Conservation (phyloP, 306 rosid genomes). For the Urtica urens region DNA sequence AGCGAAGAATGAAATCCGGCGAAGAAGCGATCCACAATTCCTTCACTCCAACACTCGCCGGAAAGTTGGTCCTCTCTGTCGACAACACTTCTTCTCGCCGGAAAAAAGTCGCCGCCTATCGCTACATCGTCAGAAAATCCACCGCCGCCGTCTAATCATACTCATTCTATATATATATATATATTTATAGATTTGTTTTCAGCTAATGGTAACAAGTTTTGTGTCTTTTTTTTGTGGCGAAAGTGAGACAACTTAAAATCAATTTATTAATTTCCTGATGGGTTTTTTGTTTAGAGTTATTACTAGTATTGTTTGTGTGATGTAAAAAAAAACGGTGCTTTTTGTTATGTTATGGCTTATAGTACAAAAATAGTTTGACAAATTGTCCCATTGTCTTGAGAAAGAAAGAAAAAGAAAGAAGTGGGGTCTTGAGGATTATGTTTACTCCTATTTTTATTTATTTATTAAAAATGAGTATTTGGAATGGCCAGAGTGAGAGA, state of each 20-base stretch:
- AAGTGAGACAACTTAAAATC: no score
- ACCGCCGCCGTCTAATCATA: slow-evolving; percentile 11
- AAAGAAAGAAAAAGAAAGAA: background rate
- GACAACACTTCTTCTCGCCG: slow-evolving; percentile 70
- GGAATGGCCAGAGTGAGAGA: slow-evolving; percentile 5
- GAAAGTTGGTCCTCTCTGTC: slow-evolving; percentile 69
- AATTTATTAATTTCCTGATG: slow-evolving; percentile 7
- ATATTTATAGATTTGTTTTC: background rate
- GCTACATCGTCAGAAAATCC: slow-evolving; percentile 60
- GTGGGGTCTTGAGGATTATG: slow-evolving; percentile 6
- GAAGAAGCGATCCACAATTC: slow-evolving; percentile 87
- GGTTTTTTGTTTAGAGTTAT: background rate
- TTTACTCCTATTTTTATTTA: background rate
- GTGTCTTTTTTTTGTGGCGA: slow-evolving; percentile 4
- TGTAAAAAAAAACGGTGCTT: background rate
- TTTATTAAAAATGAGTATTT: background rate
- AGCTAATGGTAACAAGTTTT: no score
- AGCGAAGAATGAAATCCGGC: slow-evolving; percentile 43
- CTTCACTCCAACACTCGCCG: slow-evolving; percentile 50
- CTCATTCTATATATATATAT: no score
- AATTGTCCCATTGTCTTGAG: slow-evolving; percentile 10
- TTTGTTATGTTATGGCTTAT: no score
- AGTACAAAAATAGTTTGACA: slow-evolving; percentile 15
- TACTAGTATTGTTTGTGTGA: slow-evolving; percentile 2
- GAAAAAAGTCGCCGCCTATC: slow-evolving; percentile 85